Conservation (phyloP, 179 eudicot genomes). For the Corrigiola litoralis region DNA sequence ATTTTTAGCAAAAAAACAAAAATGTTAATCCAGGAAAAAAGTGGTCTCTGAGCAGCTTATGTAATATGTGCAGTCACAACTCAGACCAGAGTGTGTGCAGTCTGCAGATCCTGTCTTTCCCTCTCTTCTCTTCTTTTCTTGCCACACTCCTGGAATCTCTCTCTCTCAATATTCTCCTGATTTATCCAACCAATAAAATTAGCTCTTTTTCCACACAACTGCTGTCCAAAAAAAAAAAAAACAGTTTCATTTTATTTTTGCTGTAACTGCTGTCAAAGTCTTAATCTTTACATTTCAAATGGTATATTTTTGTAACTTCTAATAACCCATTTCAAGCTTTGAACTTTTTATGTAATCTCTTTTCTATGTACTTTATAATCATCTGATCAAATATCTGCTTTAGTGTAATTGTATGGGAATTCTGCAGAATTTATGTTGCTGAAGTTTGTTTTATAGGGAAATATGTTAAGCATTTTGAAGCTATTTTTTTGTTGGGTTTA, state of each 20-base stretch:
- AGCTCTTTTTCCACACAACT: not conserved
- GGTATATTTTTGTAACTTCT: constrained; percentile 9
- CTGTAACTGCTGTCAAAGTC: not conserved
- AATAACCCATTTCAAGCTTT: constrained; percentile 1
- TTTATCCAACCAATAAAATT: not conserved
- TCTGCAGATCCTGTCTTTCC: constrained; percentile 11
- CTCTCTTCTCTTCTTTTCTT: constrained; percentile 13
- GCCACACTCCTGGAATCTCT: constrained; percentile 31
- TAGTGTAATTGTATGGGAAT: not conserved
- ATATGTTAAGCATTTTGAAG: not conserved
- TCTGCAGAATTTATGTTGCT: not conserved
- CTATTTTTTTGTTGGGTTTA: not conserved
- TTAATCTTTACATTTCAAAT: not conserved
- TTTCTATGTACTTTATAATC: no score
- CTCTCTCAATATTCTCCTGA: not conserved
- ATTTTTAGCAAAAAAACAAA: not conserved
- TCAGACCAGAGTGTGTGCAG: not conserved
- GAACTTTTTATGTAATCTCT: not conserved
- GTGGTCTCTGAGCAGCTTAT: constrained; percentile 5
- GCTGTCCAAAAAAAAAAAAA: not conserved
- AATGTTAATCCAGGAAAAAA: constrained; percentile 1
- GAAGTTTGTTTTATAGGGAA: not conserved
- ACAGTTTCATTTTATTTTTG: not conserved
- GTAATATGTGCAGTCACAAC: not conserved
- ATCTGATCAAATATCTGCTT: not conserved